These are phyloP conservation scores for sunflower (Helianthus annuus) DNA, from an alignment of 129 eudicot species.

Conservation along the genomic window HanXRQr2.0-SUNRISE NC_035436.2:5156051-5156550, in stretches of 20 bases:
- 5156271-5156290: background rate
- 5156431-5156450: slow-evolving; percentile 15
- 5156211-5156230: no score
- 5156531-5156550: slow-evolving; percentile 85
- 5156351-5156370: background rate
- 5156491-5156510: slow-evolving; percentile 19
- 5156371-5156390: slow-evolving; percentile 1
- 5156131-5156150: no score
- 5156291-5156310: background rate
- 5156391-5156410: background rate
- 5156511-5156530: slow-evolving; percentile 78
- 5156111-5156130: no score
- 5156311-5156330: background rate
- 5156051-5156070: no score
- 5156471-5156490: slow-evolving; percentile 21
- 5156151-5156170: no score
- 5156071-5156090: no score
- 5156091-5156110: no score
- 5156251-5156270: no score
- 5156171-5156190: no score
- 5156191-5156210: no score
- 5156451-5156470: slow-evolving; percentile 17
- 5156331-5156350: background rate
- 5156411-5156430: no score
- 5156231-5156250: no score